phyloP scores from a whole-genome alignment of 352 stramenopile species.

The Pythium guiyangense region DNA sequence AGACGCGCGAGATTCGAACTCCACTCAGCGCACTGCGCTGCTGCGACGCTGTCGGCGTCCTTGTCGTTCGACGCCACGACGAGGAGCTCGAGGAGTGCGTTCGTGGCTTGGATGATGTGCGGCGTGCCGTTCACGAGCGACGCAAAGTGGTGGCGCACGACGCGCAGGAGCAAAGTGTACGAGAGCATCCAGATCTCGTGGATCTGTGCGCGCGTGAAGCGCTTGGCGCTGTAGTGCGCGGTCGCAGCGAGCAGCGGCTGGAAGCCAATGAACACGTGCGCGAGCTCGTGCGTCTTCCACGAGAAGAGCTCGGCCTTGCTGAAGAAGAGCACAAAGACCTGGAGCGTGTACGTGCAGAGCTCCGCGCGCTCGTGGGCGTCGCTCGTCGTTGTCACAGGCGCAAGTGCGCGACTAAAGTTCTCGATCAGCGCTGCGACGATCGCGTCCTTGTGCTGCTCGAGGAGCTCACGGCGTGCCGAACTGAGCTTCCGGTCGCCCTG shows the following conservation, averaged over 20 bases:
- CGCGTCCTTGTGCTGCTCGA: constrained; percentile 49
- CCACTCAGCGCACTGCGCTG: constrained; percentile 42
- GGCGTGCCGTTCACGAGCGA: constrained; percentile 62
- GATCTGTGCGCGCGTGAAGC: constrained; percentile 31
- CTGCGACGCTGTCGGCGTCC: not conserved
- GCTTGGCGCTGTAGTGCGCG: constrained; percentile 17
- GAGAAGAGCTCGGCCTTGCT: constrained; percentile 77
- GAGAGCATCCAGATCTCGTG: constrained; percentile 74
- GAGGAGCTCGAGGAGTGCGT: constrained; percentile 65
- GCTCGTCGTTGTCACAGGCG: constrained; percentile 4
- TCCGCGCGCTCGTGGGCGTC: constrained; percentile 6
- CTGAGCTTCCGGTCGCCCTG: constrained; percentile 61
- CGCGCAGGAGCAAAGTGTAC: constrained; percentile 71
- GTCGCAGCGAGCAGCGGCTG: constrained; percentile 40
- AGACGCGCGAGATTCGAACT: constrained; percentile 81
- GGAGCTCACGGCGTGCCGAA: constrained; percentile 31
- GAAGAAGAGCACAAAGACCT: constrained; percentile 62
- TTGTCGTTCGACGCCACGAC: constrained; percentile 16
- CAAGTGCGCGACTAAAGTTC: constrained; percentile 35
- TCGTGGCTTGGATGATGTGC: constrained; percentile 63
- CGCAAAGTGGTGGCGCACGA: constrained; percentile 73
- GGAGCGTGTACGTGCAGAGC: constrained; percentile 47
- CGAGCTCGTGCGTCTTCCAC: constrained; percentile 69
- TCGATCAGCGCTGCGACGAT: constrained; percentile 41
- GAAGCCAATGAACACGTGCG: constrained; percentile 64